Percentiles rank a stretch among this genome's conserved stretches.
These are phyloP conservation scores for Caryopteris hybrid DNA, from an alignment of 305 asterid genomes.

Conservation along the genomic window DNA sequence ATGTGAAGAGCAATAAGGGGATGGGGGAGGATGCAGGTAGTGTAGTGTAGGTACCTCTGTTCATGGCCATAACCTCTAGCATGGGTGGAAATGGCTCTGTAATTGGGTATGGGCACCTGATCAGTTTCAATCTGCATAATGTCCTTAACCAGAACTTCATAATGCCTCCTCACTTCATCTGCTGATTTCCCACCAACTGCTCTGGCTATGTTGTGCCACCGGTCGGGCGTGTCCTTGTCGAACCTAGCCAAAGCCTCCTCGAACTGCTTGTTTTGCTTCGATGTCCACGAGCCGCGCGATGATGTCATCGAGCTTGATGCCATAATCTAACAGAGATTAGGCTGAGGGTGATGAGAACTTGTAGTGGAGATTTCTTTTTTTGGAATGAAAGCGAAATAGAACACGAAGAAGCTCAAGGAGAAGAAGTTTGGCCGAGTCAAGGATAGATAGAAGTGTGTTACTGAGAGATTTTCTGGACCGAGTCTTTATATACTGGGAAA, in stretches of 20 bases:
- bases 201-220: slow-evolving; percentile 81
- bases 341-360: neutral
- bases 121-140: slow-evolving; percentile 69
- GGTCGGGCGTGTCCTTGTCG: slow-evolving; percentile 80
- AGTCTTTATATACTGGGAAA: slow-evolving; percentile 23
- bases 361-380: neutral
- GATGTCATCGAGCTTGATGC: slow-evolving; percentile 30
- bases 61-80: slow-evolving; percentile 44
- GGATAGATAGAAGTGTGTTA: neutral
- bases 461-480: neutral
- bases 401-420: no score
- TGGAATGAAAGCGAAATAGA: no score
- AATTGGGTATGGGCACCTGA: slow-evolving; percentile 68
- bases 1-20: no score
- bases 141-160: slow-evolving; percentile 54
- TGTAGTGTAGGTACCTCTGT: slow-evolving; percentile 34
- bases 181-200: slow-evolving; percentile 70
- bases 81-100: slow-evolving; percentile 33
- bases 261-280: slow-evolving; percentile 81
- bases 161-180: slow-evolving; percentile 74
- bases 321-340: neutral
- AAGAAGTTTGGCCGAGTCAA: no score
- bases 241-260: slow-evolving; percentile 75
- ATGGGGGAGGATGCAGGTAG: no score
- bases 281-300: slow-evolving; percentile 48